phyloP scores from a whole-genome alignment of 2,329 filamentous ascomycete species.

The Mycocentrospora acerina region DNA sequence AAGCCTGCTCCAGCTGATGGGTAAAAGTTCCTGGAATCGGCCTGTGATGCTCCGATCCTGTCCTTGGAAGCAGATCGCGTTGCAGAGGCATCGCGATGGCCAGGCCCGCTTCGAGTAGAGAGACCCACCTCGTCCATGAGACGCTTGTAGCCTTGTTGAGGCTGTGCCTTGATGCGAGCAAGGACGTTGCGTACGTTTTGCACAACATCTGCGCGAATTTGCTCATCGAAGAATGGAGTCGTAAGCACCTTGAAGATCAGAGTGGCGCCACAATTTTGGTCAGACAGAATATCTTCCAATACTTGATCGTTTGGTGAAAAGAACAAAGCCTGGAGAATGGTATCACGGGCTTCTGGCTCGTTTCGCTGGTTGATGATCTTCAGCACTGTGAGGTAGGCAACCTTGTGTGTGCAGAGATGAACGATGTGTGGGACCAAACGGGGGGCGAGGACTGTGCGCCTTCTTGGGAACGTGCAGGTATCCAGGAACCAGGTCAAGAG shows the following conservation, averaged over 20 bases:
- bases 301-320: slow-evolving; percentile 85
- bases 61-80: slow-evolving; percentile 42
- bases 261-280: slow-evolving; percentile 89
- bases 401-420: slow-evolving; percentile 96
- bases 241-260: slow-evolving; percentile 98
- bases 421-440: slow-evolving; percentile 90
- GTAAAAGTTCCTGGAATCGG: slow-evolving; percentile 40
- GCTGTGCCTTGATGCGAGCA: slow-evolving; percentile 85
- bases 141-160: slow-evolving; percentile 94
- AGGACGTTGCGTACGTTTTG: slow-evolving; percentile 91
- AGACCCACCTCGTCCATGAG: slow-evolving; percentile 98
- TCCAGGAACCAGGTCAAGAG: slow-evolving; percentile 97
- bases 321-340: slow-evolving; percentile 86
- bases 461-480: slow-evolving; percentile 91
- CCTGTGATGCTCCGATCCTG: slow-evolving; percentile 29
- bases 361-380: slow-evolving; percentile 99
- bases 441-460: slow-evolving; percentile 87
- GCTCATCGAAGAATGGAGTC: slow-evolving; percentile 95
- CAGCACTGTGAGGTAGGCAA: slow-evolving; percentile 92
- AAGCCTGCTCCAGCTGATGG: slow-evolving; percentile 39
- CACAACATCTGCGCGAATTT: slow-evolving; percentile 80
- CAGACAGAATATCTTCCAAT: slow-evolving; percentile 84
- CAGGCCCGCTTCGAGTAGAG: slow-evolving; percentile 57
- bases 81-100: slow-evolving; percentile 39
- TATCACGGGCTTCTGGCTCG: slow-evolving; percentile 88